Percentiles rank a stretch among this genome's conserved stretches.
Conservation (phyloP, 257 asterid species). For the Solanum etuberosum region DNA sequence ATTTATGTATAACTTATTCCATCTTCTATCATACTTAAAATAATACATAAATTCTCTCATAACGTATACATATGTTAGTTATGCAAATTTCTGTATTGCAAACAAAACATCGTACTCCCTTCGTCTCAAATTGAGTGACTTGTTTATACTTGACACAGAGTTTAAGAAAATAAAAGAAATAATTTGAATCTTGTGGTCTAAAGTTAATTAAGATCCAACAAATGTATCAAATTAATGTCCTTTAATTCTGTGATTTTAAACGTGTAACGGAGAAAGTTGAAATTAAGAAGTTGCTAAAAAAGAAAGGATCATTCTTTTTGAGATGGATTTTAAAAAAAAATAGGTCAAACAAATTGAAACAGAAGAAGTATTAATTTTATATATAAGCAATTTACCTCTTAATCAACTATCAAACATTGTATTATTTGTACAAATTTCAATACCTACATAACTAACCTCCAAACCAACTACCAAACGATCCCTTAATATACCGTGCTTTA, state of each 20-base stretch:
- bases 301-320: background rate
- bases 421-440: background rate
- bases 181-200: background rate
- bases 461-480: background rate
- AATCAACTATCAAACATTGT: too few relatives aligned
- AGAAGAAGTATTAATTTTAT: too few relatives aligned
- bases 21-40: too few relatives aligned
- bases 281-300: background rate
- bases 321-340: background rate
- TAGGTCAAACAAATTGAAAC: background rate
- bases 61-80: background rate
- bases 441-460: background rate
- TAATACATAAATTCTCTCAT: background rate
- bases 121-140: background rate
- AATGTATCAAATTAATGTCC: background rate
- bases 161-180: too few relatives aligned
- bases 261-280: fast-evolving
- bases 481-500: background rate
- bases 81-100: background rate
- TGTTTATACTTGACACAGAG: background rate
- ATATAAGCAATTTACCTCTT: too few relatives aligned
- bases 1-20: background rate
- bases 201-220: too few relatives aligned
- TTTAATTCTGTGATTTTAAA: too few relatives aligned
- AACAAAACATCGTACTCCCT: background rate